phyloP scores from a whole-genome alignment of 306 rosid species.

The Fragaria nilgerrensis region DNA sequence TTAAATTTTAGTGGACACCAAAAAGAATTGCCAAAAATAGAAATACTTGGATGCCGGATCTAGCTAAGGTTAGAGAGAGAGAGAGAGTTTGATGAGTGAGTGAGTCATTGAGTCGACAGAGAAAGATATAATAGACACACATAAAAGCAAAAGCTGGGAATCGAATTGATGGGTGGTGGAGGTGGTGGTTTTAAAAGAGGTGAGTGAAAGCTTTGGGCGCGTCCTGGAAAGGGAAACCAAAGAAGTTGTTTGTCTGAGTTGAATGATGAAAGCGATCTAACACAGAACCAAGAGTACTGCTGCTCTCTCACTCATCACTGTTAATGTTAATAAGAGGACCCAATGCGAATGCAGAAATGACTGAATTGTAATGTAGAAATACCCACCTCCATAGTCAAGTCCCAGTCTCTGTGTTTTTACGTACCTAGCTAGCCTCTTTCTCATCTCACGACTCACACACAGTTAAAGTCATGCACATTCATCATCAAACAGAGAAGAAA shows the following conservation, averaged over 20 bases:
- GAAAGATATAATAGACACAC: background rate
- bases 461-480: conserved; percentile 22
- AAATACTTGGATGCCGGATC: conserved; percentile 19
- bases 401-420: conserved; percentile 28
- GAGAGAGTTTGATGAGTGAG: background rate
- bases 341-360: background rate
- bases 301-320: background rate
- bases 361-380: no score
- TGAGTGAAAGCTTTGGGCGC: conserved; percentile 14
- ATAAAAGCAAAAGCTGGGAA: conserved; percentile 3
- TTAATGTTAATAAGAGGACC: background rate
- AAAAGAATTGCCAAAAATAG: conserved; percentile 24
- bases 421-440: background rate
- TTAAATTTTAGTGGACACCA: conserved; percentile 19
- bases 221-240: conserved; percentile 50
- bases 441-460: background rate
- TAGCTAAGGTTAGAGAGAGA: background rate
- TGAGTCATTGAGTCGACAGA: background rate
- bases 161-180: conserved; percentile 17
- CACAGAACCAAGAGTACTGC: conserved; percentile 22
- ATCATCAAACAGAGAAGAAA: background rate
- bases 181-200: background rate
- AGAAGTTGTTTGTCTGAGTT: conserved; percentile 43
- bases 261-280: conserved; percentile 59
- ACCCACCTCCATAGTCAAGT: conserved; percentile 27